These are phyloP conservation scores for Boletus eberwhitei DNA, from an alignment of 768 basidiomycete genomes.

Conservation along the genomic window DNA sequence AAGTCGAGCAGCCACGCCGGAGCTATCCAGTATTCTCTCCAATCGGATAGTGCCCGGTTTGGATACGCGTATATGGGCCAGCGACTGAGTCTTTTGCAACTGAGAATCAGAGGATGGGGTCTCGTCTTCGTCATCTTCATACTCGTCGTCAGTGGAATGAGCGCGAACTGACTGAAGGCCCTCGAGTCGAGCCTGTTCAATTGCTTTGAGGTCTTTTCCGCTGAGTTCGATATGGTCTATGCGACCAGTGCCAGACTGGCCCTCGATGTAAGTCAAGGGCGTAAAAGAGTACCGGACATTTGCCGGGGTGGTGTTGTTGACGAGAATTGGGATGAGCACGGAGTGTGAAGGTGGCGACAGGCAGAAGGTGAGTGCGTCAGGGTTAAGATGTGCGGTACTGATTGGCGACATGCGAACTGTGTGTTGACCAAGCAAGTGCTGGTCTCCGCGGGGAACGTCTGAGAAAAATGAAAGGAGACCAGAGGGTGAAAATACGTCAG, in stretches of 20 bases:
- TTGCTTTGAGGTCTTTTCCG: constrained; percentile 62
- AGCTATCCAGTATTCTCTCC: constrained; percentile 67
- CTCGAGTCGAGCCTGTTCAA: constrained; percentile 59
- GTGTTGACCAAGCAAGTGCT: constrained; percentile 78
- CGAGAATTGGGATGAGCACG: constrained; percentile 75
- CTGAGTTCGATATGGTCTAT: constrained; percentile 55
- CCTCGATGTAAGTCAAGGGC: constrained; percentile 52
- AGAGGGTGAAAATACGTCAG: constrained; percentile 49
- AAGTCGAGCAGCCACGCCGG: constrained; percentile 72
- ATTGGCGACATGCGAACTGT: constrained; percentile 92
- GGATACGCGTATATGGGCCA: constrained; percentile 67
- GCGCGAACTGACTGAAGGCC: constrained; percentile 45
- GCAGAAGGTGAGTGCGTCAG: constrained; percentile 70
- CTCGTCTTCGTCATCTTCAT: constrained; percentile 55
- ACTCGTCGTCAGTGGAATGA: constrained; percentile 55
- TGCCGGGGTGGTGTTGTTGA: constrained; percentile 85
- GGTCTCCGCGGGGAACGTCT: constrained; percentile 40
- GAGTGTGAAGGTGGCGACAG: constrained; percentile 50
- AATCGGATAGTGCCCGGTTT: constrained; percentile 75
- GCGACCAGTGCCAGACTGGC: constrained; percentile 39
- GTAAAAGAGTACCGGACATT: constrained; percentile 71
- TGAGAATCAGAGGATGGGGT: constrained; percentile 35
- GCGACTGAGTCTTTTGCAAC: constrained; percentile 71
- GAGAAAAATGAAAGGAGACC: constrained; percentile 45
- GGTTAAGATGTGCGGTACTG: constrained; percentile 89